Evolutionary conservation across 192 early-diverging fungal species (phyloP), one percentile per base, ranked within the genome.

Genomic region (Coemansia sp.): DNA sequence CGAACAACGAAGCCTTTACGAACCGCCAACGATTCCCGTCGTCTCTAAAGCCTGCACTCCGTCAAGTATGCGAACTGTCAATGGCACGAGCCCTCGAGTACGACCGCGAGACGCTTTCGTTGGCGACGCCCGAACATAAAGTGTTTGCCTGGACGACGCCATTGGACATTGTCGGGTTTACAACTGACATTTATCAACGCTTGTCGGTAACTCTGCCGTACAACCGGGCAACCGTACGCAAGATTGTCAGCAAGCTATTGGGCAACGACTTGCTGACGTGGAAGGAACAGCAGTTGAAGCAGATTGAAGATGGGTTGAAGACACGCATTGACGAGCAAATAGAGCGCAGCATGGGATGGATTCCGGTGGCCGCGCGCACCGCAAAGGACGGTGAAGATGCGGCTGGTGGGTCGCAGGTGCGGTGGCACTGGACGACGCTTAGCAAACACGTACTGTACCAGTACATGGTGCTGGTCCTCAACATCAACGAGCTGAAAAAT

Each of bases 391-490:
- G 75, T 7, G 74, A 65, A 4, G 66, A 64, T 1, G 64, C 70
- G 51, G 35, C 26, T 22, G 13, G 78, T 62, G 62, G 62, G 7
- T 59, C 73, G 11, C 80, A 77, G 32, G 70, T 77, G 37, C 66
- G 80, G 52, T 82, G 80, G 80, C 80, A 82, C 32, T 82, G 80
- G 80, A 77, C 80, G 23, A 75, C 80, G 45, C 56, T 82, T 32
- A 82, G 73, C 68, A 82, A 82, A 49, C 74, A 82, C 22, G 64
- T 82, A 1, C 64, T 82, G 52, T 82, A 63, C 49, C 79, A 82
- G 65, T 82, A 76, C 68, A 82, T 82, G 69, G 60, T 76, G 27
- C 58, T 82, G 26, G 62, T 61, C 18, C 71, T 82, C 23, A 69
- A 73, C 47, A 65, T 76, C 27, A 76, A 76, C 32, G 74, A 76